These are phyloP conservation scores for Lodderomyces orthopsilosis DNA, from an alignment of 1,139 yeast genomes.

Conservation along the genomic window DNA sequence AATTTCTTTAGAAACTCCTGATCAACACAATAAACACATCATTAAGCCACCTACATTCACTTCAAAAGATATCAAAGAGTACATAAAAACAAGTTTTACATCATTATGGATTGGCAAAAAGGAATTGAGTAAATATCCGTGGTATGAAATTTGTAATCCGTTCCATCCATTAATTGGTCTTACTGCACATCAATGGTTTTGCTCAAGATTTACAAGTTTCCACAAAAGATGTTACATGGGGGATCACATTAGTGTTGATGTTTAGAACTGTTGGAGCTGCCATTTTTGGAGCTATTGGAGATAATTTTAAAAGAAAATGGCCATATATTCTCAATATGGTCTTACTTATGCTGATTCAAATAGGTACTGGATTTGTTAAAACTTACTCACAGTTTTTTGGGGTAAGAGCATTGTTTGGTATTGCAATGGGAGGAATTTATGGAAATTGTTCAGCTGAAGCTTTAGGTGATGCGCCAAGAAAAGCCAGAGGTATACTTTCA, in stretches of 20 bases:
- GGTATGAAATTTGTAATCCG: constrained; percentile 34
- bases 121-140: constrained; percentile 27
- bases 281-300: constrained; percentile 38
- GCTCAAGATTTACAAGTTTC: constrained; percentile 26
- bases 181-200: constrained; percentile 34
- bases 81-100: constrained; percentile 29
- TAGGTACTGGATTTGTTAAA: constrained; percentile 40
- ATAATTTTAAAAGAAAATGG: constrained; percentile 36
- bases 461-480: constrained; percentile 35
- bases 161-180: constrained; percentile 30
- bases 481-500: constrained; percentile 39
- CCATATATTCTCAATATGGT: constrained; percentile 34
- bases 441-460: constrained; percentile 41
- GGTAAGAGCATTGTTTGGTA: constrained; percentile 40
- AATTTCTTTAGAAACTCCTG: constrained; percentile 47
- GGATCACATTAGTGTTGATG: constrained; percentile 45
- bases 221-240: constrained; percentile 39
- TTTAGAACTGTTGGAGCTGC: constrained; percentile 44
- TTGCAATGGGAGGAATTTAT: constrained; percentile 44
- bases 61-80: constrained; percentile 22
- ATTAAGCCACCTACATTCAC: constrained; percentile 33
- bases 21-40: constrained; percentile 44
- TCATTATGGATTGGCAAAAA: constrained; percentile 31
- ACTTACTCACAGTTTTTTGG: constrained; percentile 39
- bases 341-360: constrained; percentile 33